Evolutionary conservation across 2,329 filamentous ascomycete species (phyloP).

Genomic region (Plectosphaerella sp.): DNA sequence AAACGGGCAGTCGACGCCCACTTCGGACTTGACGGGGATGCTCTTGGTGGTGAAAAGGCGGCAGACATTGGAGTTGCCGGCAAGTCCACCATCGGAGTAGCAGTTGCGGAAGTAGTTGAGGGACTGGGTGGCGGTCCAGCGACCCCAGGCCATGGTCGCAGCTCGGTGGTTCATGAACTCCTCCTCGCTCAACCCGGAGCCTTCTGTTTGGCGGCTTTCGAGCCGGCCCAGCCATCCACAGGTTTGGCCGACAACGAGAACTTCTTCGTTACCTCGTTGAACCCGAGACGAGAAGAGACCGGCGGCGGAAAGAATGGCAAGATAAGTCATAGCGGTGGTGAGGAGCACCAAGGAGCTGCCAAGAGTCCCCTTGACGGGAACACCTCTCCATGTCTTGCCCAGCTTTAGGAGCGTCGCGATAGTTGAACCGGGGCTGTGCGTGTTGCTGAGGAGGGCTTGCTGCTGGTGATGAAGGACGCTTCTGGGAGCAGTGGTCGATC

Average conservation of each 20-base stretch:
- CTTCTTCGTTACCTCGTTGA: not conserved
- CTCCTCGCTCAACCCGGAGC: not conserved
- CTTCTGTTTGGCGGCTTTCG: not conserved
- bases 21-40: not conserved
- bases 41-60: not conserved
- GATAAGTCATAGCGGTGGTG: too few relatives aligned
- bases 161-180: not conserved
- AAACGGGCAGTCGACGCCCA: not conserved
- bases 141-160: not conserved
- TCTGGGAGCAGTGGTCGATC: not conserved
- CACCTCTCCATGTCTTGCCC: not conserved
- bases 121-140: not conserved
- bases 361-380: not conserved
- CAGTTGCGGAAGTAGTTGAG: not conserved
- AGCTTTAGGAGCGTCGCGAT: not conserved
- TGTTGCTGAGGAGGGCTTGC: conserved; percentile 1
- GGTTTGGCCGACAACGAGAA: not conserved
- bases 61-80: not conserved
- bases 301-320: not conserved
- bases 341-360: not conserved
- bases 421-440: not conserved
- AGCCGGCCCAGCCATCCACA: not conserved
- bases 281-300: not conserved
- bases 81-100: not conserved
- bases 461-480: not conserved